A percentile compares a stretch with the other conserved stretches of the same genome.
Conservation (phyloP, 2,329 filamentous ascomycete genomes). For the Epicoccum nigrum region DNA sequence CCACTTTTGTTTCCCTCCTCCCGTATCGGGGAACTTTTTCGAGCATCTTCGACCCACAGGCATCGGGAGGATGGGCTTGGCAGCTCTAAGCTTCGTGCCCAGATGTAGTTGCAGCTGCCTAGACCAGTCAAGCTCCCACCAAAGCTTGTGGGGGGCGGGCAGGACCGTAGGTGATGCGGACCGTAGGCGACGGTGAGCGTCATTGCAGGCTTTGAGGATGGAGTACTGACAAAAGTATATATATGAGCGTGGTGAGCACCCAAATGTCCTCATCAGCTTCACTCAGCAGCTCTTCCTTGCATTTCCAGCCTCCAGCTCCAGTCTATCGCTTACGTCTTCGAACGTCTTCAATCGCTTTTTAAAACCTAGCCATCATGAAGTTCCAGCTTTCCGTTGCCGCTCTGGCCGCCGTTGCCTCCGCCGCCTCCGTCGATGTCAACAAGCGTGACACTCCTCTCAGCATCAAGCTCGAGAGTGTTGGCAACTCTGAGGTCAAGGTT, state of each 20-base stretch:
- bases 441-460: conserved; percentile 46
- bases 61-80: conserved; percentile 23
- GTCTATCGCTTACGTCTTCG: conserved; percentile 11
- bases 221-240: conserved; percentile 27
- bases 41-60: conserved; percentile 24
- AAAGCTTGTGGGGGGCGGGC: conserved; percentile 23
- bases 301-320: conserved; percentile 13
- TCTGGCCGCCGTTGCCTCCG: conserved; percentile 35
- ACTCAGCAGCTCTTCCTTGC: conserved; percentile 25
- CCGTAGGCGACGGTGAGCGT: not conserved
- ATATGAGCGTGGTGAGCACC: conserved; percentile 17
- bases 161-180: not conserved
- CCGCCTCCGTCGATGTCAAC: conserved; percentile 35
- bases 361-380: conserved; percentile 35
- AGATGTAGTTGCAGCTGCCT: conserved; percentile 26
- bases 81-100: conserved; percentile 29
- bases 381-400: conserved; percentile 37
- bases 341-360: conserved; percentile 11
- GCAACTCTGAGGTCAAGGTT: conserved; percentile 62
- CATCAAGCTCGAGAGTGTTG: conserved; percentile 54
- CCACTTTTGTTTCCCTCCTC: conserved; percentile 15
- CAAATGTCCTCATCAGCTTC: conserved; percentile 22
- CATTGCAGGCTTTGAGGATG: not conserved
- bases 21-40: conserved; percentile 13
- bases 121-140: conserved; percentile 32